These are phyloP conservation scores for Penicillium paradoxum DNA, from an alignment of 495 filamentous ascomycete species.

Conservation along the genomic window DNA sequence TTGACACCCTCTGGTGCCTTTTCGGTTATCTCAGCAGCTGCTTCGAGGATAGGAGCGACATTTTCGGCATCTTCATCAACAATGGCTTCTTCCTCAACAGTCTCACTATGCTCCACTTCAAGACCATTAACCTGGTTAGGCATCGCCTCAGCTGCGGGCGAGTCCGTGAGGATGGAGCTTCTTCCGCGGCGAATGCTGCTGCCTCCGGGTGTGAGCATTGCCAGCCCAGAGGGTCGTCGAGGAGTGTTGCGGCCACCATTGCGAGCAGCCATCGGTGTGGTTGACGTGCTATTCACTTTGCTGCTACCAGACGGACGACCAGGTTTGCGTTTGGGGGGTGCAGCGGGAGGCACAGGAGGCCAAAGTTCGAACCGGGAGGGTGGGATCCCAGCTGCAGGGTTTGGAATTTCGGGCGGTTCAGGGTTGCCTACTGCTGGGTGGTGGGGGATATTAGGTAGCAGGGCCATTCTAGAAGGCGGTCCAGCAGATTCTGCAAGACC, in stretches of 20 bases:
- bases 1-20: constrained; percentile 1
- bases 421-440: constrained; percentile 3
- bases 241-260: constrained; percentile 38
- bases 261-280: constrained; percentile 29
- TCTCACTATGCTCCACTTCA: constrained; percentile 12
- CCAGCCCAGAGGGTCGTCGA: constrained; percentile 28
- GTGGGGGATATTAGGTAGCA: constrained; percentile 34
- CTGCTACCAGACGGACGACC: constrained; percentile 43
- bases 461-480: constrained; percentile 33
- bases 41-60: constrained; percentile 5
- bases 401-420: constrained; percentile 8
- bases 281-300: constrained; percentile 14
- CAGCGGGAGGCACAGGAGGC: constrained; percentile 63
- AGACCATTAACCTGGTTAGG: constrained; percentile 16
- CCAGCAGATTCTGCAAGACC: constrained; percentile 30
- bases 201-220: constrained; percentile 24
- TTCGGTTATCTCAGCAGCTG: neutral
- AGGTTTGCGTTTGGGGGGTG: constrained; percentile 36
- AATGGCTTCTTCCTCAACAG: constrained; percentile 24
- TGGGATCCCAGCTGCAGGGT: constrained; percentile 55
- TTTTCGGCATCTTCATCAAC: constrained; percentile 23
- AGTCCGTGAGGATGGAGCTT: constrained; percentile 32
- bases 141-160: constrained; percentile 26
- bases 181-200: constrained; percentile 35
- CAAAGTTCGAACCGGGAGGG: constrained; percentile 79